A percentile compares a stretch with the other conserved stretches of the same genome.
Conservation (phyloP, 345 rosid genomes). For the Gossypium bickii region DNA sequence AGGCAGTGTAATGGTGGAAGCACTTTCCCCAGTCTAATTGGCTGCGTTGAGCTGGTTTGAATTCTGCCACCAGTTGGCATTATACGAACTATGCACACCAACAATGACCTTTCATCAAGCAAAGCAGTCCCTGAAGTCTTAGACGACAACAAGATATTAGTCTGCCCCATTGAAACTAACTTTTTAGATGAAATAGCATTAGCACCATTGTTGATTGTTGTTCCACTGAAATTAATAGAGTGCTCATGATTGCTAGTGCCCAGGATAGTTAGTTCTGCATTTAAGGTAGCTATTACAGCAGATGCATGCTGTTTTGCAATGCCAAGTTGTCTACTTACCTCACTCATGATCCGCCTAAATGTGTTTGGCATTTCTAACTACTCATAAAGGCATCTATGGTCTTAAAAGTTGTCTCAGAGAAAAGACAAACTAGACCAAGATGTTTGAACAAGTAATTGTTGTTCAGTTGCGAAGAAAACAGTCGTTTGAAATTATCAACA, state of each 20-base stretch:
- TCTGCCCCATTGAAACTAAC: slow-evolving; percentile 34
- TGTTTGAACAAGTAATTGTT: no score
- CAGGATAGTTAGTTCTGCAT: no score
- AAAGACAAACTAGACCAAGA: no score
- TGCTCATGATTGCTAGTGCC: not conserved
- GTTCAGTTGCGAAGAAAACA: no score
- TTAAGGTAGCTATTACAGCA: no score
- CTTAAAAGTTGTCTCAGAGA: no score
- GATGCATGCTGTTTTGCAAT: no score
- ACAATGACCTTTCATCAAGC: slow-evolving; percentile 38
- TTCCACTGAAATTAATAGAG: slow-evolving; percentile 30
- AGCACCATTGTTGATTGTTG: slow-evolving; percentile 26
- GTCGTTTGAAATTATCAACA: no score
- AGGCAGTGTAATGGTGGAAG: slow-evolving; percentile 94
- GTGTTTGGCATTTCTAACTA: no score
- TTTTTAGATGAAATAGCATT: slow-evolving; percentile 35
- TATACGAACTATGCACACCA: slow-evolving; percentile 84
- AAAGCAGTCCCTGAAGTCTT: slow-evolving; percentile 36
- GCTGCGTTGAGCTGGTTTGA: slow-evolving; percentile 82
- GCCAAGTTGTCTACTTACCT: no score
- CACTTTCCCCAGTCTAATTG: slow-evolving; percentile 90
- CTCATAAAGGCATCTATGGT: no score
- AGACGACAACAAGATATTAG: slow-evolving; percentile 25
- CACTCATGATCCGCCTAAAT: no score
- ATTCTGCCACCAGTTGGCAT: slow-evolving; percentile 36